Evolutionary conservation across 768 basidiomycete species (phyloP).

Genomic region (Gloeostereum incarnatum): DNA sequence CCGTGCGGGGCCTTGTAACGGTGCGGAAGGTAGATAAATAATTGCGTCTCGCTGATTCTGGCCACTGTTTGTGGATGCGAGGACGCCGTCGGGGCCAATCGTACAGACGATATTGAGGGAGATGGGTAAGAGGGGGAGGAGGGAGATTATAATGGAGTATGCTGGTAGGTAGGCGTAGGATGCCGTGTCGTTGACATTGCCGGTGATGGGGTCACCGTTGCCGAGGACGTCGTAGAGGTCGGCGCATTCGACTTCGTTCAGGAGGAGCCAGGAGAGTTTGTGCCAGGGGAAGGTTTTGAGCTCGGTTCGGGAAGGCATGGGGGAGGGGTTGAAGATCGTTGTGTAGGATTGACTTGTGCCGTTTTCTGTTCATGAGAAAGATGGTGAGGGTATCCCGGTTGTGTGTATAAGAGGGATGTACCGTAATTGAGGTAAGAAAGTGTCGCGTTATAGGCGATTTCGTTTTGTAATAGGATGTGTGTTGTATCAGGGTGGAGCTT

Average conservation of each 20-base stretch:
- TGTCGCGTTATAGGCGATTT: slow-evolving; percentile 37
- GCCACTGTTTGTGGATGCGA: slow-evolving; percentile 27
- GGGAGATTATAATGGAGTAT: slow-evolving; percentile 9
- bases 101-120: slow-evolving; percentile 52
- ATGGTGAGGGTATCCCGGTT: slow-evolving; percentile 17
- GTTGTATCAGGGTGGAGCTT: slow-evolving; percentile 25
- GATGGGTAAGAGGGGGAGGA: slow-evolving; percentile 14
- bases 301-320: slow-evolving; percentile 32
- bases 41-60: slow-evolving; percentile 10
- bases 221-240: slow-evolving; percentile 21
- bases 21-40: slow-evolving; percentile 38
- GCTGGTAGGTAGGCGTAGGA: slow-evolving; percentile 12
- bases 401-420: too few species aligned
- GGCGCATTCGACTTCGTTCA: slow-evolving; percentile 43
- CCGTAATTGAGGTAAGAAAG: slow-evolving; percentile 24
- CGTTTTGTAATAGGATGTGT: slow-evolving; percentile 52
- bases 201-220: slow-evolving; percentile 1
- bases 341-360: too few species aligned
- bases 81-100: slow-evolving; percentile 40
- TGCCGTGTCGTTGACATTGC: slow-evolving; percentile 10
- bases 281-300: slow-evolving; percentile 39
- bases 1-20: slow-evolving; percentile 24
- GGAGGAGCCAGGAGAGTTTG: slow-evolving; percentile 42
- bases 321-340: slow-evolving; percentile 50
- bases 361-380: slow-evolving; percentile 10